These are phyloP conservation scores for Scutellaria baicalensis DNA, from an alignment of 257 asterid species.

Conservation along the genomic window DNA sequence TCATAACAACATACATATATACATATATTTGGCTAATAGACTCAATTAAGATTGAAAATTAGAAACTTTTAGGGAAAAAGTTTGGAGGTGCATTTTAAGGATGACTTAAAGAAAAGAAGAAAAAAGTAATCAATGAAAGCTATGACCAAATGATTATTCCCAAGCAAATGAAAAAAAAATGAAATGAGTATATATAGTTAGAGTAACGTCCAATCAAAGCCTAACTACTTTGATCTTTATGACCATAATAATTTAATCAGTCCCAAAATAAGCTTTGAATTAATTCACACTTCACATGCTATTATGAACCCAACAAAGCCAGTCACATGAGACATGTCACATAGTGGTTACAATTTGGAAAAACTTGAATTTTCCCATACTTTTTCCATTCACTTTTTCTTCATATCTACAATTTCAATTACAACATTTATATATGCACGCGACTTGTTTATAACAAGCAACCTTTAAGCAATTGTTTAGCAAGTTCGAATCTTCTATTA, in stretches of 20 bases:
- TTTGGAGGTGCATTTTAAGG: too few species aligned
- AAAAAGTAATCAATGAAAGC: background rate
- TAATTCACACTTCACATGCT: conserved; percentile 15
- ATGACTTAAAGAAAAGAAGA: too few species aligned
- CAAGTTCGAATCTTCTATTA: too few species aligned
- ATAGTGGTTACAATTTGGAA: background rate
- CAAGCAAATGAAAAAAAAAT: background rate
- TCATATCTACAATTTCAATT: too few species aligned
- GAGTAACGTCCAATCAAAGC: conserved; percentile 31
- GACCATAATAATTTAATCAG: background rate
- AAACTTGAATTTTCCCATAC: background rate
- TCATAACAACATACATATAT: too few species aligned
- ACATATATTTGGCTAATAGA: too few species aligned
- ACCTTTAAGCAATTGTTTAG: too few species aligned
- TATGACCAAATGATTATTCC: background rate
- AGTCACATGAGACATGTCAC: conserved; percentile 7
- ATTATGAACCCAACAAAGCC: background rate
- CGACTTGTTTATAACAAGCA: too few species aligned
- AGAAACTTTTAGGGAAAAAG: too few species aligned
- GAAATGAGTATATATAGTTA: background rate
- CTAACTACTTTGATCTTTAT: background rate
- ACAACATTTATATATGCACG: too few species aligned
- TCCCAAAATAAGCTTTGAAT: background rate
- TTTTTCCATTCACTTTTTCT: background rate
- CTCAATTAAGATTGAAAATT: too few species aligned